Base-by-base conservation (phyloP, 1,284 basidiomycete genomes). In the Microbotryum violaceum region DNA sequence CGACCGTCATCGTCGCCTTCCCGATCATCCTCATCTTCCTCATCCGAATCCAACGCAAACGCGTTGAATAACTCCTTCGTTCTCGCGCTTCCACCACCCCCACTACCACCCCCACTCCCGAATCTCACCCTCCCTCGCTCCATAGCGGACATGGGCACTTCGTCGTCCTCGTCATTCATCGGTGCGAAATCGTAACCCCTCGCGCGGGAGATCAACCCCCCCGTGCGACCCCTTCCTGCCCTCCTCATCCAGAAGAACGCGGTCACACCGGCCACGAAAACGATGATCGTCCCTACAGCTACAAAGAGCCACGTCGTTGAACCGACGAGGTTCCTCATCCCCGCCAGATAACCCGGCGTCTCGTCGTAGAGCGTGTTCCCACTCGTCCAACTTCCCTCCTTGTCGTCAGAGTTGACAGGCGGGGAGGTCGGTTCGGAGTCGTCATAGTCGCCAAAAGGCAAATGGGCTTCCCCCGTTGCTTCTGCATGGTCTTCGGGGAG, bases 401-500 rank as follows among this genome's bases (percentile, higher is more conserved):
- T 25, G 45, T 54, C 49, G 23, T 62, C 57, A 7, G 44, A 21
- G 6, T 48, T 37, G 54, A 27, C 49, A 37, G 55, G 46, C 16
- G 51, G 23, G 49, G 54, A 44, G 50, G 46, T 46, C 49, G 27
- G 31, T 25, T 62, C 51, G 47, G 60, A 23, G 6, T 3, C 18
- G 7, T 23, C 23, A 6, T 23, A 48, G 45, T 69, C 60, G 27
- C 57, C 63, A 45, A 69, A 64, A 1, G 70, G 57, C 12, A 60
- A 49, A 51, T 67, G 66, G 14, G 68, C 66, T 42, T 73, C 68
- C 51, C 68, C 70, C 1, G 71, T 68, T 25, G 75, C 77, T 23
- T 74, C 71, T n/a, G 75, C 89, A 73, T 96, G 93, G 74, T 97
- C 87, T 10, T 79, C 83, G 2, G 94, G 93, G 4, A 98, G 83